These are phyloP conservation scores for Monosporascus ibericus DNA, from an alignment of 2,329 filamentous ascomycete species.

Conservation along the genomic window DNA sequence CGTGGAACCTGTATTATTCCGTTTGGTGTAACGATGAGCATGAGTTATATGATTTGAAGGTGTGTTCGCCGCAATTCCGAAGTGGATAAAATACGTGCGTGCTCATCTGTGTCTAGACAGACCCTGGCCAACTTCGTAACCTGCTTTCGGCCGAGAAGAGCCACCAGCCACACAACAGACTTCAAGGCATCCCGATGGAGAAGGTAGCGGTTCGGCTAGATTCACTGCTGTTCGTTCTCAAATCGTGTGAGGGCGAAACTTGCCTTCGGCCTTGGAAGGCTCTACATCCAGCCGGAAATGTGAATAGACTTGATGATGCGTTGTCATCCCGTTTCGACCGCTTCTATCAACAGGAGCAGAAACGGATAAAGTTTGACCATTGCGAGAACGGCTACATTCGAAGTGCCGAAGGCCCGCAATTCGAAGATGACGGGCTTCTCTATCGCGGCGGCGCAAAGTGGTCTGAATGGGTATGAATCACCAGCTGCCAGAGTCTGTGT, in stretches of 20 bases:
- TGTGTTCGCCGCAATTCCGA: constrained; percentile 19
- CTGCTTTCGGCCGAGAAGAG: constrained; percentile 18
- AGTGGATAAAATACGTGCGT: not conserved
- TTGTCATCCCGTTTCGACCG: constrained; percentile 40
- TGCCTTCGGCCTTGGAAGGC: constrained; percentile 52
- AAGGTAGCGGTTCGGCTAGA: constrained; percentile 48
- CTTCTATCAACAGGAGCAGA: constrained; percentile 45
- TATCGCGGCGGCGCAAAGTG: not conserved
- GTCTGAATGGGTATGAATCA: not conserved
- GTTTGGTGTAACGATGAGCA: constrained; percentile 65
- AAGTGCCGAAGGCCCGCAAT: constrained; percentile 41
- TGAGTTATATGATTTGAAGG: constrained; percentile 58
- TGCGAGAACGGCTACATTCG: constrained; percentile 53
- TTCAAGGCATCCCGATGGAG: constrained; percentile 29
- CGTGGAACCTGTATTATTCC: constrained; percentile 48
- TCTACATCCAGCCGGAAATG: constrained; percentile 47
- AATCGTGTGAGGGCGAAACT: constrained; percentile 49
- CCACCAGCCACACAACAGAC: not conserved
- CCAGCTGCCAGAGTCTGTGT: too few species aligned
- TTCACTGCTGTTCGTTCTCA: constrained; percentile 52
- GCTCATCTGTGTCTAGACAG: constrained; percentile 30
- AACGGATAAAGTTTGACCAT: constrained; percentile 43
- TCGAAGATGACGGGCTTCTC: not conserved
- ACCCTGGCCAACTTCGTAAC: constrained; percentile 47
- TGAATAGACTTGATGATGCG: constrained; percentile 45